Evolutionary conservation across 495 filamentous ascomycete genomes (phyloP).

Genomic region (Tuber borchii): DNA sequence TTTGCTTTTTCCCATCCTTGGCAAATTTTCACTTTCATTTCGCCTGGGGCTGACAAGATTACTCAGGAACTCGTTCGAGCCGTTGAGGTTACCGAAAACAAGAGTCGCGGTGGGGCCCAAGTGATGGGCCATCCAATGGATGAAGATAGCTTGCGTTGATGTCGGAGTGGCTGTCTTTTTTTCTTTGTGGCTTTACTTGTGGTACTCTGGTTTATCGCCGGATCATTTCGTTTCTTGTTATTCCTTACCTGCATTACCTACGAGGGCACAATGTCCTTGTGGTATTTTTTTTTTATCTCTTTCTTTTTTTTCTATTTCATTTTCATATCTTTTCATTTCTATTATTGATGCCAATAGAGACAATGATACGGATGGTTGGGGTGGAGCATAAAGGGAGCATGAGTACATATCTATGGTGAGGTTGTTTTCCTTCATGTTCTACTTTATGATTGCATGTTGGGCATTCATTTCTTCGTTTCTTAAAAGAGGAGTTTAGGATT

Average conservation of each 20-base stretch:
- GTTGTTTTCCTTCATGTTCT: neutral
- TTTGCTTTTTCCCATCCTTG: neutral
- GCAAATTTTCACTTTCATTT: neutral
- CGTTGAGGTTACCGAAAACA: slow-evolving; percentile 39
- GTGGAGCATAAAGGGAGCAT: neutral
- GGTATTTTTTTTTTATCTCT: neutral
- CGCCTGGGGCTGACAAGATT: neutral
- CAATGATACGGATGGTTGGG: neutral
- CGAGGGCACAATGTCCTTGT: slow-evolving; percentile 1
- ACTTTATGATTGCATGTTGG: neutral
- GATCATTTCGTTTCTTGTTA: neutral
- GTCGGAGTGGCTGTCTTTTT: neutral
- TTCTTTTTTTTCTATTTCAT: too few relatives aligned
- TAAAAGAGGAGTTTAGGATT: neutral
- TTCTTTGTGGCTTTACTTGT: neutral
- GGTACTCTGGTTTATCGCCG: neutral
- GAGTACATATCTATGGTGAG: neutral
- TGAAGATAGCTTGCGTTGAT: neutral
- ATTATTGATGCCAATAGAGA: neutral
- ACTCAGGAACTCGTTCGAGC: slow-evolving; percentile 34
- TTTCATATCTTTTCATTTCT: neutral
- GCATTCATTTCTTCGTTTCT: neutral
- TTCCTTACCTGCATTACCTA: slow-evolving; percentile 7
- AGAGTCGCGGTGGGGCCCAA: slow-evolving; percentile 13
- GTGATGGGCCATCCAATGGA: neutral